Evolutionary conservation across 129 eudicot species (phyloP).

Genomic region (Escallonia rubra): DNA sequence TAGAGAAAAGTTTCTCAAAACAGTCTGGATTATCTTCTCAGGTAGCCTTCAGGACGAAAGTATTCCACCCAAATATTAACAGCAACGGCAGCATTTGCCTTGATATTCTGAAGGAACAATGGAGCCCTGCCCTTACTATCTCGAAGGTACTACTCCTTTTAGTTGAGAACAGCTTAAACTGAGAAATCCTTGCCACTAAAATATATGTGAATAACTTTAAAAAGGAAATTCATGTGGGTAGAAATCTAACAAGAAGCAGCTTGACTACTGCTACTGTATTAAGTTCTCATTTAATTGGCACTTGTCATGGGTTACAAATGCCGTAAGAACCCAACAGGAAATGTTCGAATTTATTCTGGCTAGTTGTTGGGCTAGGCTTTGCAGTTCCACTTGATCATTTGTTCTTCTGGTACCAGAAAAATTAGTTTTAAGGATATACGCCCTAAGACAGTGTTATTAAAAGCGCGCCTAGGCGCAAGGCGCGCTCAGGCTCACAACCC

Average conservation of each 20-base stretch:
- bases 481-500: too few species aligned
- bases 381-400: too few species aligned
- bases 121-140: slow-evolving; percentile 37
- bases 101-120: slow-evolving; percentile 33
- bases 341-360: not conserved
- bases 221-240: not conserved
- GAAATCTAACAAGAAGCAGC: not conserved
- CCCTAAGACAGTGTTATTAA: too few species aligned
- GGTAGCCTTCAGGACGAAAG: slow-evolving; percentile 36
- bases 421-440: too few species aligned
- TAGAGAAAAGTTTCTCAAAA: not conserved
- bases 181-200: not conserved
- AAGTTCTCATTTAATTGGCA: not conserved
- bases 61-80: slow-evolving; percentile 33
- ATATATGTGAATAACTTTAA: too few species aligned
- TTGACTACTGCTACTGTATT: not conserved
- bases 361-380: too few species aligned
- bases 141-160: slow-evolving; percentile 15
- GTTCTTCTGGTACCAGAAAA: too few species aligned
- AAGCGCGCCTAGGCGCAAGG: too few species aligned
- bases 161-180: not conserved
- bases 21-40: not conserved
- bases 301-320: too few species aligned
- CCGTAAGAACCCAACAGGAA: not conserved
- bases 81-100: slow-evolving; percentile 35